These are phyloP conservation scores for Glycine tomentella DNA, from an alignment of 306 rosid species.

Conservation along the genomic window DNA sequence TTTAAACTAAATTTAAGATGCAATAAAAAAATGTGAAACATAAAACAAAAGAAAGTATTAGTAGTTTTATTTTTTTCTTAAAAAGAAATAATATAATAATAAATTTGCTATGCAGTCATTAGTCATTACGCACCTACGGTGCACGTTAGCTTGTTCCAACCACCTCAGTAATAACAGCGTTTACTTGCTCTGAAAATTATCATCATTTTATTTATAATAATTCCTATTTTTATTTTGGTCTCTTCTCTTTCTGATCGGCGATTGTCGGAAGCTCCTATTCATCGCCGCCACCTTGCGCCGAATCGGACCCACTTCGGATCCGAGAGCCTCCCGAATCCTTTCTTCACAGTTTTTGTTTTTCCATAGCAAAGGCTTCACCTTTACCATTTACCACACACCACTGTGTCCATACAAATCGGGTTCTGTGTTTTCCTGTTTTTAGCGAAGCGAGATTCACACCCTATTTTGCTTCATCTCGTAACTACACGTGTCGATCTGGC, in stretches of 20 bases:
- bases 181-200: constrained; percentile 52
- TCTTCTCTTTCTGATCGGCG: constrained; percentile 53
- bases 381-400: constrained; percentile 39
- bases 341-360: constrained; percentile 24
- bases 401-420: constrained; percentile 49
- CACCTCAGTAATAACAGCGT: constrained; percentile 47
- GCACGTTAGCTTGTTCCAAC: constrained; percentile 52
- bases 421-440: constrained; percentile 58
- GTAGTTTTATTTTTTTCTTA: background rate
- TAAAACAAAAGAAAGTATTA: background rate
- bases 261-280: constrained; percentile 56
- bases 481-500: constrained; percentile 91
- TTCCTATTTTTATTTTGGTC: constrained; percentile 32
- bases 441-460: constrained; percentile 62
- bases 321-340: constrained; percentile 34
- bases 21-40: too few relatives aligned
- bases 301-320: constrained; percentile 49
- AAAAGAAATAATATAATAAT: background rate
- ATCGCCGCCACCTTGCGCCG: constrained; percentile 50
- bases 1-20: background rate
- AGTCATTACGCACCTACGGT: constrained; percentile 48
- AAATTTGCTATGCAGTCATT: constrained; percentile 7
- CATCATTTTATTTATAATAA: constrained; percentile 50
- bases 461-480: constrained; percentile 65
- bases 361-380: constrained; percentile 33